A percentile compares a stretch with the other conserved stretches of the same genome.
Evolutionary conservation across 352 stramenopile genomes (phyloP).

Genomic region (Poterioochromonas sp.): DNA sequence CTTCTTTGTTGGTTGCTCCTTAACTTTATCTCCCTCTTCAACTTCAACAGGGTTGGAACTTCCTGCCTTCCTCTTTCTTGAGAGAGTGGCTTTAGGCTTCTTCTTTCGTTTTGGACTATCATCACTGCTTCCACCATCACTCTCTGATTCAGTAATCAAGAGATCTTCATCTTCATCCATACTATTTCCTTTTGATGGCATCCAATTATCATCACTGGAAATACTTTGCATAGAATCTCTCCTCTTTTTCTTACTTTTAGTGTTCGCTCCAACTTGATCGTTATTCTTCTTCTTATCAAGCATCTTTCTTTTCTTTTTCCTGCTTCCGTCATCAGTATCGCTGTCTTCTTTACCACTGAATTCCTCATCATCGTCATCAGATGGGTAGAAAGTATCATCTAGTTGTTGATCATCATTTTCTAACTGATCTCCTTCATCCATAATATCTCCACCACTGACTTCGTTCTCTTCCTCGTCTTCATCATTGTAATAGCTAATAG

Average conservation of each 20-base stretch:
- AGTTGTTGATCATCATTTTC: no score
- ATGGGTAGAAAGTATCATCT: slow-evolving; percentile 22
- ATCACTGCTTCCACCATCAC: no score
- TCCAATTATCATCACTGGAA: background rate
- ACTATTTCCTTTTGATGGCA: background rate
- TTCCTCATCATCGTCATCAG: background rate
- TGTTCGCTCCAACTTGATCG: background rate
- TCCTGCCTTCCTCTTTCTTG: background rate
- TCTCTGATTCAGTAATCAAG: no score
- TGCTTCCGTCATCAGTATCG: background rate
- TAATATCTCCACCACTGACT: background rate
- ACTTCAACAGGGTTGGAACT: background rate
- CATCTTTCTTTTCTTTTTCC: background rate
- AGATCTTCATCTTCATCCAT: background rate
- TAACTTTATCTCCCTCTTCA: background rate
- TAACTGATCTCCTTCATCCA: no score
- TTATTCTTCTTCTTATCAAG: background rate
- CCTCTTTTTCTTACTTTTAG: background rate
- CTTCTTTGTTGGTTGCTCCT: background rate
- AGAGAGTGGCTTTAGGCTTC: background rate
- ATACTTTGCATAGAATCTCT: background rate
- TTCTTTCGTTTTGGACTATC: background rate
- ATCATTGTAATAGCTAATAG: background rate
- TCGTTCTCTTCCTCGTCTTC: background rate
- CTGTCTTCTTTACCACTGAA: background rate